Base-by-base conservation (phyloP, 148 eudicot species). In the Fagopyrum esculentum region DNA sequence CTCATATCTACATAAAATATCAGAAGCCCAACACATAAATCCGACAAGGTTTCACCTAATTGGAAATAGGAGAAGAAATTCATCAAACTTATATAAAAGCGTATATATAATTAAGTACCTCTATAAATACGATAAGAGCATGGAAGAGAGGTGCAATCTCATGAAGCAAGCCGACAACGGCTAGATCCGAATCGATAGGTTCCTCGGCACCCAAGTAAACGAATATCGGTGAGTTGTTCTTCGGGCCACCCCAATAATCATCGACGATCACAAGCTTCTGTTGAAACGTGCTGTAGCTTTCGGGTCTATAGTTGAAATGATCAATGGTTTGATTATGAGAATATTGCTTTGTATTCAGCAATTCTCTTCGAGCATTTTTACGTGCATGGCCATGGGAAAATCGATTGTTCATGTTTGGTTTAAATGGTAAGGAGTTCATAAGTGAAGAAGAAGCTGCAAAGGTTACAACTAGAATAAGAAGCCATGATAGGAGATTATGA, bases 191-290 rank as follows among this genome's bases (percentile, higher is more conserved):
- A 59, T 84, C 92, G 35, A 93, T 93, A 59, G 89, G 87, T 4
- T 93, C 98, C 71, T 93, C 98, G 63, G 87, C 90, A 1, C 98
- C 98, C 22, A 93, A 90, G 77, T 90, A 93, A 77, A 93, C 72
- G 78, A 93, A 93, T 19, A 93, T 89, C 12, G 98, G 96, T 0
- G 84, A 93, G 10, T 22, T 22, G 11, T 63, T 35, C 73, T 29
- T 50, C 0, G 96, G 78, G 2, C 98, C 98, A 13, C 57, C 72
- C 98, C 98, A 93, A 54, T 81, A 79, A 0, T 93, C 85, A 22
- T 80, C 69, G 74, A 83, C 89, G 13, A 93, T 82, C 2, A 90
- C 88, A 77, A 83, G 89, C 17, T 88, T 76, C 46, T 93, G 92
- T 29, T 45, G 76, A 80, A 90, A 90, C 16, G 44, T 82, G 5